Base-by-base conservation (phyloP, 169 alveolate genomes). In the Plasmodium chabaudi region DNA sequence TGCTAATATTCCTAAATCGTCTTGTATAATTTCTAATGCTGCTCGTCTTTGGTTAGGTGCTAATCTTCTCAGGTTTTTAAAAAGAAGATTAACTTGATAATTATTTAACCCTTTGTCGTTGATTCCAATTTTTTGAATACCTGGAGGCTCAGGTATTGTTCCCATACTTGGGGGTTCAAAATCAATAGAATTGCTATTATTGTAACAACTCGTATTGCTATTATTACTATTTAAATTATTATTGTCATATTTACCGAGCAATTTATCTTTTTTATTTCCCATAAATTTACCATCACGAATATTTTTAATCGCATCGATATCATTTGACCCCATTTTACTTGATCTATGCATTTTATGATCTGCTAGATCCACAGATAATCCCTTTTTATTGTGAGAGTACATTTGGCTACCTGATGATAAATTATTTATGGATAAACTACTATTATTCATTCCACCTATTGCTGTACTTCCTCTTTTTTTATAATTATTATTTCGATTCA, bases 41-140 rank as follows among this genome's bases (percentile, higher is more conserved):
- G 97, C 97, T 73, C 89, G 91, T 69, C 97, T 89, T 67, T 95
- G 97, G 71, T 94, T 87, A 21, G 97, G 96, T 46, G 96, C 96
- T 46, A 95, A 91, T 69, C 95, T 64, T 55, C 92, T 47, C 69
- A 95, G 57, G 87, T 95, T 95, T 71, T 88, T 77, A 53, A 92
- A 89, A 59, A 95, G 93, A 42, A 94, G 73, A 21, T 93, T 89
- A 51, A 91, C 84, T 88, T 95, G 97, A 13, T 93, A 67, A 61
- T 74, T 86, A 69, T 94, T 95, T 69, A 95, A 88, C 39, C 95
- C 93, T 73, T 92, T 94, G 34, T 95, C 97, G 56, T 95, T 94
- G 9, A 87, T 72, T 47, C 95, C 94, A 17, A 88, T 88, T 27
- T 92, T 89, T 60, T 93, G 97, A 60, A 92, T 67, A 4, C 95